Percentiles rank a stretch among this genome's conserved stretches.
Conservation (phyloP, 805 yeast genomes). For the Isabelozyma rhagii region DNA sequence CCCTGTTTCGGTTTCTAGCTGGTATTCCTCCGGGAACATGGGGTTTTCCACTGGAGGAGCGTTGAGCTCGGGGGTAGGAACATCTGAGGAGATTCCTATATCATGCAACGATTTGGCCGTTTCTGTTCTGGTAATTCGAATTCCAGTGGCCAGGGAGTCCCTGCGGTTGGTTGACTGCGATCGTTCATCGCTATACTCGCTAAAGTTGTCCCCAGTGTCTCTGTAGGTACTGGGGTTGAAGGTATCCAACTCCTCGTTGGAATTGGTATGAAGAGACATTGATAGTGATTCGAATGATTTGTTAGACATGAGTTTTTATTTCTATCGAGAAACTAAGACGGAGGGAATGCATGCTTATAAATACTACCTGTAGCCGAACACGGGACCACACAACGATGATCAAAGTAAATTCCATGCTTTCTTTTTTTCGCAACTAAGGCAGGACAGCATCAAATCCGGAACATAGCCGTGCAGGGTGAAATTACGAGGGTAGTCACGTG, state of each 20-base stretch:
- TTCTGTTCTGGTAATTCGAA: conserved; percentile 56
- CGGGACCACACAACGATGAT: neutral
- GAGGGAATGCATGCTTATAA: neutral
- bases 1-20: conserved; percentile 84
- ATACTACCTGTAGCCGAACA: neutral
- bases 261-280: no score
- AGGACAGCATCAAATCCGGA: neutral
- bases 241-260: neutral
- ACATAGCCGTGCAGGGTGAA: neutral
- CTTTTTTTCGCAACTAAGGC: neutral
- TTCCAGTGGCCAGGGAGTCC: neutral
- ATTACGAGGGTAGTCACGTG: neutral
- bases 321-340: neutral
- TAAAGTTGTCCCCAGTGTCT: neutral
- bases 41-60: conserved; percentile 51
- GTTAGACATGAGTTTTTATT: neutral
- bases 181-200: conserved; percentile 41
- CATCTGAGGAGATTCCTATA: conserved; percentile 54
- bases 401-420: neutral
- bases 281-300: neutral
- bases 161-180: conserved; percentile 22
- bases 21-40: conserved; percentile 90
- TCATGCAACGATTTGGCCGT: conserved; percentile 67
- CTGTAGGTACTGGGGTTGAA: neutral
- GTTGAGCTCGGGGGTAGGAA: conserved; percentile 52